These are phyloP conservation scores for Boletus speciosus DNA, from an alignment of 768 basidiomycete species.

Conservation along the genomic window DNA sequence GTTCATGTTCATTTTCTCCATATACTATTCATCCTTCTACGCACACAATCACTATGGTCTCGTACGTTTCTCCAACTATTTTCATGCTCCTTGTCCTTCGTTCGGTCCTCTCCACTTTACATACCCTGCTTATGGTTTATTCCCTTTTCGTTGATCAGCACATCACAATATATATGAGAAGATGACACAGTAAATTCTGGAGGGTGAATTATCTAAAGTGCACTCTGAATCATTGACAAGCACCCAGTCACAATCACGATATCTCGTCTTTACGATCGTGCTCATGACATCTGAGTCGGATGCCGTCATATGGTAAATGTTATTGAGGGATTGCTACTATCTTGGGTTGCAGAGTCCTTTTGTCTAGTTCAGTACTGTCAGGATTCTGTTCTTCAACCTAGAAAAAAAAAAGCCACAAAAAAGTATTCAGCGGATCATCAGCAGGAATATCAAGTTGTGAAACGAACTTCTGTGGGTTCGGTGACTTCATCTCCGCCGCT, in stretches of 20 bases:
- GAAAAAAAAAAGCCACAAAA: constrained; percentile 1
- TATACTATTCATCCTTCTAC: constrained; percentile 4
- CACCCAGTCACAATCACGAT: not conserved
- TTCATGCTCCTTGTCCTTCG: not conserved
- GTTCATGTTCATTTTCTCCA: constrained; percentile 1
- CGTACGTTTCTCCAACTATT: not conserved
- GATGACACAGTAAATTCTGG: constrained; percentile 16
- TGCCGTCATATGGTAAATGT: constrained; percentile 22
- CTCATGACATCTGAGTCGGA: not conserved
- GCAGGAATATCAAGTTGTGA: not conserved
- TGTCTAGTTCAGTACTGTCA: not conserved
- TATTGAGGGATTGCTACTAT: constrained; percentile 39
- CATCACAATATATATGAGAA: constrained; percentile 9
- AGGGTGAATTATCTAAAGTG: not conserved
- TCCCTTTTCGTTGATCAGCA: constrained; percentile 2
- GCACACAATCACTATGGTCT: constrained; percentile 11
- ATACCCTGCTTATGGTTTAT: constrained; percentile 26
- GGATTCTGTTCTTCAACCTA: constrained; percentile 7
- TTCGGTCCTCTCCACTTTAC: constrained; percentile 10
- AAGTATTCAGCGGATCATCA: constrained; percentile 15
- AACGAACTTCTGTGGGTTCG: constrained; percentile 21
- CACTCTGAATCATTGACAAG: not conserved
- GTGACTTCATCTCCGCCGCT: not conserved
- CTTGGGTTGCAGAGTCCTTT: constrained; percentile 7
- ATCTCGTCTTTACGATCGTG: not conserved